Conservation (phyloP, 345 rosid genomes). For the Citrus unshiu region DNA sequence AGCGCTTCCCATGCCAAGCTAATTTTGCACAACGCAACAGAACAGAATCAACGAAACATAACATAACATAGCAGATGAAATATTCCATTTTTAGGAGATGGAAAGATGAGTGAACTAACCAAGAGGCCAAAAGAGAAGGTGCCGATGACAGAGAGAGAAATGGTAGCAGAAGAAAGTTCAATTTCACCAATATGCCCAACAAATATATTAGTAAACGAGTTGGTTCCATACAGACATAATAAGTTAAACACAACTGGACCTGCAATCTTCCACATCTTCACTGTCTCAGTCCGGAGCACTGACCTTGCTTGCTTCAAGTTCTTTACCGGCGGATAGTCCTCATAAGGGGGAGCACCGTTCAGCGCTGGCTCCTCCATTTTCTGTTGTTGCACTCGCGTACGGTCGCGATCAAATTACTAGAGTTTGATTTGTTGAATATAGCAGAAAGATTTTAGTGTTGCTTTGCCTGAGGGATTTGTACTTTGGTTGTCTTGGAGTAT, state of each 20-base stretch:
- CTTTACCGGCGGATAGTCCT: conserved; percentile 45
- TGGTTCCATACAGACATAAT: conserved; percentile 52
- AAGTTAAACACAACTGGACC: conserved; percentile 45
- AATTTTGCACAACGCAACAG: not conserved
- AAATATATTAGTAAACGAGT: conserved; percentile 53
- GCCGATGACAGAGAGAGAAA: conserved; percentile 61
- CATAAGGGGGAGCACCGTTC: conserved; percentile 11
- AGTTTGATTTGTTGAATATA: not conserved
- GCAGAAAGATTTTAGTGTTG: not conserved
- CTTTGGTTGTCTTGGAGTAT: not conserved
- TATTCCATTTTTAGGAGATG: not conserved
- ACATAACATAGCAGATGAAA: not conserved
- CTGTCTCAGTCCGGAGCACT: conserved; percentile 44
- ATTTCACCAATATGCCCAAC: conserved; percentile 63
- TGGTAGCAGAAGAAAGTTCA: conserved; percentile 67
- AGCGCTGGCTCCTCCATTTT: conserved; percentile 57
- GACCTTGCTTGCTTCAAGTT: conserved; percentile 35
- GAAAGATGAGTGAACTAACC: conserved; percentile 26
- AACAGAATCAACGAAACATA: not conserved
- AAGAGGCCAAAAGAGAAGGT: conserved; percentile 74
- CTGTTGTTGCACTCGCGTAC: not conserved
- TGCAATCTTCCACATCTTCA: conserved; percentile 62
- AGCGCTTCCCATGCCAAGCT: conserved; percentile 97
- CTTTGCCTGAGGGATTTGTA: not conserved
- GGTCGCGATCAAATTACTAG: not conserved